Evolutionary conservation across 2,329 filamentous ascomycete genomes (phyloP).

Genomic region (Xylariaceae sp.): DNA sequence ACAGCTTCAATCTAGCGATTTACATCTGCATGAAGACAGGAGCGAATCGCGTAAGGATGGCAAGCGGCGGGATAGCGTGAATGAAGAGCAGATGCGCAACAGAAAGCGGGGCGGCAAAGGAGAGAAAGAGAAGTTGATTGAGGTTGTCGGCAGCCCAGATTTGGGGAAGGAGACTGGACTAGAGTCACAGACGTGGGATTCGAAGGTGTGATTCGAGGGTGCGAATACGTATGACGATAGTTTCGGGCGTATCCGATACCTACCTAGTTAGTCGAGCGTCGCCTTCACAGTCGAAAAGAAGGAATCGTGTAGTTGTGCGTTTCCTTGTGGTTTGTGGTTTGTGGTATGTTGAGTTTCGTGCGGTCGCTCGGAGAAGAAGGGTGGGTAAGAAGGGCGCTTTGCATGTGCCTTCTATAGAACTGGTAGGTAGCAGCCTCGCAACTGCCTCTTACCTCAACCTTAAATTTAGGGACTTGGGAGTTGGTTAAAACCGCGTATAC

Average conservation of each 20-base stretch:
- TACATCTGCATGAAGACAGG: conserved; percentile 24
- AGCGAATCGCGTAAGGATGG: conserved; percentile 20
- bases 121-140: neutral
- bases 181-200: neutral
- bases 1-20: conserved; percentile 29
- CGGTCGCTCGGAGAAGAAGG: neutral
- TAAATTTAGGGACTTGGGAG: neutral
- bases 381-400: neutral
- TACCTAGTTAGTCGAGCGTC: neutral
- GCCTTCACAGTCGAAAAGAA: neutral
- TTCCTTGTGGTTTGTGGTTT: neutral
- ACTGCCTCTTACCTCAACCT: neutral
- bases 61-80: conserved; percentile 18
- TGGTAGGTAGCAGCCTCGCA: neutral
- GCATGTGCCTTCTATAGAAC: neutral
- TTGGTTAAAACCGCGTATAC: neutral
- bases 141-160: neutral
- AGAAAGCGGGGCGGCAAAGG: neutral
- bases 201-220: neutral
- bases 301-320: too few species aligned
- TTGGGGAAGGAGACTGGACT: neutral
- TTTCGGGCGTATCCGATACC: neutral
- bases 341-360: neutral
- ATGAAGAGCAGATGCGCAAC: neutral
- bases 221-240: neutral